Evolutionary conservation across 495 filamentous ascomycete species (phyloP).

Genomic region (Neurospora sp.): DNA sequence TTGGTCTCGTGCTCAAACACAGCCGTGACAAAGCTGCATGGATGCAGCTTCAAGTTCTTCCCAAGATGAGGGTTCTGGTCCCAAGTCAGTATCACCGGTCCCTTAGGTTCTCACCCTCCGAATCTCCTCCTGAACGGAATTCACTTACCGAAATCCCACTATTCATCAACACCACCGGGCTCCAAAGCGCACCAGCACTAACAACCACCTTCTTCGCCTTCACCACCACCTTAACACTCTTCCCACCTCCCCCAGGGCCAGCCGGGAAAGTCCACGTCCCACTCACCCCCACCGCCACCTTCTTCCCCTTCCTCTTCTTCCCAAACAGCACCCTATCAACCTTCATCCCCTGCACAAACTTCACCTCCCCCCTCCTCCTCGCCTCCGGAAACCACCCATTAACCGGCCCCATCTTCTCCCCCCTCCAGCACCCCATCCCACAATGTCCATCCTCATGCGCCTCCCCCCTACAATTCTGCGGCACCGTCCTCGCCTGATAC

Average conservation of each 20-base stretch:
- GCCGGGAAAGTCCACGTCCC: constrained; percentile 48
- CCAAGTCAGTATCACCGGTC: not conserved
- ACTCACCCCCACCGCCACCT: constrained; percentile 53
- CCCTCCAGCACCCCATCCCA: constrained; percentile 59
- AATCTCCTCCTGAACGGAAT: not conserved
- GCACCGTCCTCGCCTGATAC: constrained; percentile 56
- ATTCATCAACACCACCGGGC: constrained; percentile 63
- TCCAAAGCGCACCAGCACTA: constrained; percentile 61
- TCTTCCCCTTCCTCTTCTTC: constrained; percentile 34
- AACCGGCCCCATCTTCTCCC: constrained; percentile 67
- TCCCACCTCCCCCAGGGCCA: constrained; percentile 48
- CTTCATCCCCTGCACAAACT: constrained; percentile 70
- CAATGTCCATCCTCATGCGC: constrained; percentile 75
- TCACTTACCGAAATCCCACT: constrained; percentile 50
- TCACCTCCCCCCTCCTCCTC: constrained; percentile 52
- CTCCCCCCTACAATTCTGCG: constrained; percentile 66
- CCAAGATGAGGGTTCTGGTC: constrained; percentile 72
- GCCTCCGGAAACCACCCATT: constrained; percentile 74
- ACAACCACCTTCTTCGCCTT: constrained; percentile 77
- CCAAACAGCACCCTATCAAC: constrained; percentile 60
- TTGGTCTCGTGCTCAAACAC: constrained; percentile 54
- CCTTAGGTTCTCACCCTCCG: constrained; percentile 1
- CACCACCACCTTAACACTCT: constrained; percentile 53
- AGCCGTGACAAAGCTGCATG: constrained; percentile 41
- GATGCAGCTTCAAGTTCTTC: constrained; percentile 72